Base-by-base conservation (phyloP, 192 early-diverging fungal species). In the Backusella macrospora region DNA sequence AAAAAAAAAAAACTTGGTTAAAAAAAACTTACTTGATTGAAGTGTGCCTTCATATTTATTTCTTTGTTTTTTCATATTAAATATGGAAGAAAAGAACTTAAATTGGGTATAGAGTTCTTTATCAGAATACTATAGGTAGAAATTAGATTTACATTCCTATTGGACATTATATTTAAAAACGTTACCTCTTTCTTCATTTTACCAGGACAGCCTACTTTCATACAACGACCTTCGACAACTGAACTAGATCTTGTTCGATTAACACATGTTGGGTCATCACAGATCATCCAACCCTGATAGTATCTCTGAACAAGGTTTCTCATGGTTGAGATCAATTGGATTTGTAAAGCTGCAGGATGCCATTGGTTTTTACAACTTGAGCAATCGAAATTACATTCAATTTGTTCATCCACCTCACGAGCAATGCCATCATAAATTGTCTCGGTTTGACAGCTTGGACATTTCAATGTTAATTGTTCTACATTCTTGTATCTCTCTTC, bases 41-140 rank as follows among this genome's bases (percentile, higher is more conserved):
- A 42, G 23, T 45, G 67, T 23, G 43, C 38, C 67, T 46, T 59
- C 21, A 6, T 59, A 55, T 12, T 37, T 63, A 23, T 48, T 45
- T 63, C 72, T 59, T 37, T 80, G 70, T 67, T 87, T 82, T 34
- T 88, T 76, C n/a, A 71, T 62, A 59, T 92, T 83, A 76, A 96
- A 93, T 47, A 96, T 78, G 38, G 84, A 83, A 43, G 87, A 84
- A 72, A 87, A 93, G 74, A 93, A 99, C 63, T 85, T 81, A 34
- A 99, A 71, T 83, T 99, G 96, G 29, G 87, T 92, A 78, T 95
- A 94, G 6, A 99, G 82, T 73, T 69, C 72, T 42, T 81, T 84
- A 73, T 96, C 95, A 37, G 90, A 82, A 73, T 92, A 96, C 88
- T 93, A 72, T n/a, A 34, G 12, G 65, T 14, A 44, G 39, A 40